These are phyloP conservation scores for Rhododendron henanense DNA, from an alignment of 148 eudicot species.

Conservation along the genomic window DNA sequence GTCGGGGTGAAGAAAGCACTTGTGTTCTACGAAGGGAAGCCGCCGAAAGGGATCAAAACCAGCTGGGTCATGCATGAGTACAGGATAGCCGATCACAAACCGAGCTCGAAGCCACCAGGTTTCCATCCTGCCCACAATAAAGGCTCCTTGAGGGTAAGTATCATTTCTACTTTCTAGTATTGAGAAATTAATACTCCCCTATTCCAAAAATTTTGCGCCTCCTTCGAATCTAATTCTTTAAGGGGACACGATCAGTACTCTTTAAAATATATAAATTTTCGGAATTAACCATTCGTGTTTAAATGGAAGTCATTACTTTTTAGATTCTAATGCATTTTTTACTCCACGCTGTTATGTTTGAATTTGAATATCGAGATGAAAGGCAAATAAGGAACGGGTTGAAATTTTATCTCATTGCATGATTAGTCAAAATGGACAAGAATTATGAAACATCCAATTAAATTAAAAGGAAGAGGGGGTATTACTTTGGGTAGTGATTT, in stretches of 20 bases:
- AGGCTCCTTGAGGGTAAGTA: constrained; percentile 65
- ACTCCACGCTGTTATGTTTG: too few species aligned
- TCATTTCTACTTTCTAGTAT: too few species aligned
- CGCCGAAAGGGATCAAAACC: constrained; percentile 30
- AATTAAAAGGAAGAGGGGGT: too few species aligned
- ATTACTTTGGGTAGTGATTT: too few species aligned
- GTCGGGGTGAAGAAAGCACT: constrained; percentile 34
- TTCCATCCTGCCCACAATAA: constrained; percentile 39
- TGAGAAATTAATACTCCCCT: too few species aligned
- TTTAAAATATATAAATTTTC: not conserved
- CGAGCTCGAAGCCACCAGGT: constrained; percentile 19
- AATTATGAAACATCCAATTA: not conserved
- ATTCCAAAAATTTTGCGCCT: too few species aligned
- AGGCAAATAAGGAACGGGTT: not conserved
- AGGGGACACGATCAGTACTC: not conserved
- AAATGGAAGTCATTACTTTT: too few species aligned
- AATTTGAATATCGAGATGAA: too few species aligned
- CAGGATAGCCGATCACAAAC: constrained; percentile 12
- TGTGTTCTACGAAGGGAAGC: constrained; percentile 29
- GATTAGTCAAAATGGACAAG: not conserved
- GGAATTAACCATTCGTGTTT: too few species aligned
- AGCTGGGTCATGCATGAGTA: constrained; percentile 37
- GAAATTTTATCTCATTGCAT: not conserved
- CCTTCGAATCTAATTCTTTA: too few species aligned
- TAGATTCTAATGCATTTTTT: not conserved